phyloP scores from a whole-genome alignment of 106 monocot genomes.

The Acorus calamus region DNA sequence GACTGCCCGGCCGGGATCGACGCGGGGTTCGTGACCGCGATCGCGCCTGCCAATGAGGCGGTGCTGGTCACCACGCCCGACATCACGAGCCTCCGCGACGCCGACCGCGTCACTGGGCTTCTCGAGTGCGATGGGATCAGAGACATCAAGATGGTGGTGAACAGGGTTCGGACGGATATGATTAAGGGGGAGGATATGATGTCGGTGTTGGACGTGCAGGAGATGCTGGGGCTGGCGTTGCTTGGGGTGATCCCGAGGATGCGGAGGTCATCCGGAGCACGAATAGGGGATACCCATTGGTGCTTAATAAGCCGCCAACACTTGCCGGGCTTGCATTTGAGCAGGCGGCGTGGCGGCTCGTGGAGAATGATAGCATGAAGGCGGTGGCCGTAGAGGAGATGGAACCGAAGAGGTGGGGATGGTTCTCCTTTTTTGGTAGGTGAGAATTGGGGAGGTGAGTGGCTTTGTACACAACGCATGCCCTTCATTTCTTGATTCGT shows the following conservation, averaged over 20 bases:
- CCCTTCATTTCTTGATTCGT: no score
- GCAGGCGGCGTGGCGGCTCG: slow-evolving; percentile 91
- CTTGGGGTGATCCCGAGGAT: slow-evolving; percentile 88
- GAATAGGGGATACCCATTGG: slow-evolving; percentile 73
- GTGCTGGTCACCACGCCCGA: slow-evolving; percentile 88
- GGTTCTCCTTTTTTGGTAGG: slow-evolving; percentile 90
- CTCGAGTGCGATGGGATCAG: slow-evolving; percentile 90
- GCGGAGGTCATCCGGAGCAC: slow-evolving; percentile 91
- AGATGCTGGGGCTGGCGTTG: slow-evolving; percentile 80
- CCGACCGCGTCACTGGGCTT: slow-evolving; percentile 82
- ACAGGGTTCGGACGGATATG: slow-evolving; percentile 70
- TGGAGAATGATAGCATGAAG: slow-evolving; percentile 92
- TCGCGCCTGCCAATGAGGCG: slow-evolving; percentile 85
- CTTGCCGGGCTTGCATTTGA: slow-evolving; percentile 81
- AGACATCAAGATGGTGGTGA: slow-evolving; percentile 94
- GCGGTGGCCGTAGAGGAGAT: slow-evolving; percentile 74
- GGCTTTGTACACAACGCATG: no score
- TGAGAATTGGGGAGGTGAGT: slow-evolving; percentile 1
- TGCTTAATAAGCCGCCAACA: slow-evolving; percentile 65
- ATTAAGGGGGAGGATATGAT: slow-evolving; percentile 93
- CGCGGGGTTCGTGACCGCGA: slow-evolving; percentile 88
- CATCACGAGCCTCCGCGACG: slow-evolving; percentile 80
- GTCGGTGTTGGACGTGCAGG: slow-evolving; percentile 93
- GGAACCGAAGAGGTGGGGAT: slow-evolving; percentile 70
- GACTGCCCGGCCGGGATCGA: slow-evolving; percentile 95